Percentiles rank a stretch among this genome's conserved stretches.
Evolutionary conservation across 2,329 filamentous ascomycete genomes (phyloP).

Genomic region (Falciphora oryzae): DNA sequence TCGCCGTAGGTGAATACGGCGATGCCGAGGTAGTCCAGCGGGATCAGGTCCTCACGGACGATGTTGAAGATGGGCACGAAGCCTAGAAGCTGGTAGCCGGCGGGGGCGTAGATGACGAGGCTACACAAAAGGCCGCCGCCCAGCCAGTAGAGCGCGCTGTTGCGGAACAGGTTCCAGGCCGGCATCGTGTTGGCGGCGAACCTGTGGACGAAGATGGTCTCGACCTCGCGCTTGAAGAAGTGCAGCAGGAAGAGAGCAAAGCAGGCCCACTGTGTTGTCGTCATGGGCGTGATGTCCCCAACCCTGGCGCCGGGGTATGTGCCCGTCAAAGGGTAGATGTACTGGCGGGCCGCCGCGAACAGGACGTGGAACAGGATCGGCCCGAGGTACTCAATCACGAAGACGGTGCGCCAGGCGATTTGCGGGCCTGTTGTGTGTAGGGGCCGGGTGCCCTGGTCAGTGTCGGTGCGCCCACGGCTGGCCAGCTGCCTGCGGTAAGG

Average conservation of each 20-base stretch:
- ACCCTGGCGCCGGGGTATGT: conserved; percentile 29
- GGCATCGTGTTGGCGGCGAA: conserved; percentile 97
- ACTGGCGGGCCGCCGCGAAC: conserved; percentile 65
- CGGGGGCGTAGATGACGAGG: conserved; percentile 68
- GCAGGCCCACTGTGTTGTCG: conserved; percentile 64
- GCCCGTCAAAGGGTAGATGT: conserved; percentile 52
- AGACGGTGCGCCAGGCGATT: conserved; percentile 89
- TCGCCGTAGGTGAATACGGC: conserved; percentile 73
- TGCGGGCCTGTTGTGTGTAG: conserved; percentile 60
- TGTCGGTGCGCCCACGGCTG: not conserved
- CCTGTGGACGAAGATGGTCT: conserved; percentile 91
- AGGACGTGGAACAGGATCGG: conserved; percentile 82
- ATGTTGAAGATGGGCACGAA: conserved; percentile 32
- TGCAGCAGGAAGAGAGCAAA: conserved; percentile 72
- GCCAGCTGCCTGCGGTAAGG: not conserved
- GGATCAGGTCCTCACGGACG: conserved; percentile 4
- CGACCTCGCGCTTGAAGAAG: conserved; percentile 91
- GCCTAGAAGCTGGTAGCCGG: conserved; percentile 51
- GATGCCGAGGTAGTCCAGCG: conserved; percentile 61
- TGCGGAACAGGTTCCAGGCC: conserved; percentile 83
- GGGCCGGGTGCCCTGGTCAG: not conserved
- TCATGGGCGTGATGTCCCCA: conserved; percentile 41
- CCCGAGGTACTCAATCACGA: conserved; percentile 90
- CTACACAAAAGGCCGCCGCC: conserved; percentile 75
- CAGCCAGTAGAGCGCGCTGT: conserved; percentile 91